Conservation (phyloP, 805 yeast genomes). For the Saccharomycopsis guyanensis region DNA sequence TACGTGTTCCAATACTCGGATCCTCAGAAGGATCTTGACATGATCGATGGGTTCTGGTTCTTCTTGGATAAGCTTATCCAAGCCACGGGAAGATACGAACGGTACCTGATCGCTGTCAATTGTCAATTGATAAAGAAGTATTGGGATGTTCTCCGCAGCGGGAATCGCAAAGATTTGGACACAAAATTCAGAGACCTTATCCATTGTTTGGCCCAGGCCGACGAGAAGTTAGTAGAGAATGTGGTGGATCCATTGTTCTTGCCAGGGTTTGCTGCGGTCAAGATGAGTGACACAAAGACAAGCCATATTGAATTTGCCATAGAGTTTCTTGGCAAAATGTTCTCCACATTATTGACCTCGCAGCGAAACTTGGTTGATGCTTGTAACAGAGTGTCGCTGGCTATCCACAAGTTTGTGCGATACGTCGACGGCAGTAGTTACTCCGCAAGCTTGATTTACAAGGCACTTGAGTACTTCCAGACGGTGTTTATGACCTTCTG, state of each 20-base stretch:
- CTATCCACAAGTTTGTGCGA: neutral
- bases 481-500: neutral
- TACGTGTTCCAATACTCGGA: neutral
- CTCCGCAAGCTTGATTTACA: neutral
- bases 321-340: neutral
- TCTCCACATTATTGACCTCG: neutral
- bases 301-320: neutral
- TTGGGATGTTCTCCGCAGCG: neutral
- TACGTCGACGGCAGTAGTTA: neutral
- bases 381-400: neutral
- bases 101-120: neutral
- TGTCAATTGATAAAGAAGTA: neutral
- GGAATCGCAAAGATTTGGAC: neutral
- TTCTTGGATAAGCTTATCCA: neutral
- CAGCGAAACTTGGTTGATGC: neutral
- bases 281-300: too few relatives aligned
- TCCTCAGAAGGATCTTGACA: neutral
- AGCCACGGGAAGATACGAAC: neutral
- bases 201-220: neutral
- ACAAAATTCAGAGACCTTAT: neutral
- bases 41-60: neutral
- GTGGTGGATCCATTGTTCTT: neutral
- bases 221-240: neutral
- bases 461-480: neutral
- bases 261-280: neutral